These are phyloP conservation scores for Cytospora piceicola DNA, from an alignment of 2,329 filamentous ascomycete species.

Conservation along the genomic window DNA sequence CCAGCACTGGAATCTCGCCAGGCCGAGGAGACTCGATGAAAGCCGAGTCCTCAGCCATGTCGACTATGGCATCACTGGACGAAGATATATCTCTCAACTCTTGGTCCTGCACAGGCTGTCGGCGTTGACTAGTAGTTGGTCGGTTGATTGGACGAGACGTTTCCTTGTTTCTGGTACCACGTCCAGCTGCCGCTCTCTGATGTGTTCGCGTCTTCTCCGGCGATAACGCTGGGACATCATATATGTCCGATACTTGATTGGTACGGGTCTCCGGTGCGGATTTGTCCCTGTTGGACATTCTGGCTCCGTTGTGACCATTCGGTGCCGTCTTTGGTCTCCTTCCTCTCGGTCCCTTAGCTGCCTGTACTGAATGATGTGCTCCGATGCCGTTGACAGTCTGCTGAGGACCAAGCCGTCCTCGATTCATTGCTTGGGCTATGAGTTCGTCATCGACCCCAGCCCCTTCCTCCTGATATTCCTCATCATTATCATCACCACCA, in stretches of 20 bases:
- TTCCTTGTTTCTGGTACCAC: background rate
- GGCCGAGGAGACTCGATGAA: constrained; percentile 24
- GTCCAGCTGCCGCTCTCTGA: background rate
- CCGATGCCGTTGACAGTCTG: constrained; percentile 18
- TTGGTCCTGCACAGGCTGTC: background rate
- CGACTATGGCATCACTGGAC: background rate
- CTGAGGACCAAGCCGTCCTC: constrained; percentile 8
- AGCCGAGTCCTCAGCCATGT: constrained; percentile 9
- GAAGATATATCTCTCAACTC: background rate
- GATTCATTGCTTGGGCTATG: constrained; percentile 19
- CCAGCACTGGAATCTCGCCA: background rate
- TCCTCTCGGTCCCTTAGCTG: background rate
- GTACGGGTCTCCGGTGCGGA: background rate
- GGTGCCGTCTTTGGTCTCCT: background rate
- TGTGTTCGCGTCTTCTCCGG: background rate
- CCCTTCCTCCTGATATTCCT: background rate
- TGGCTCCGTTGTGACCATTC: background rate
- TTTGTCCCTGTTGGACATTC: background rate
- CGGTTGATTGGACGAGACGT: background rate
- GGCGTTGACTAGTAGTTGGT: background rate
- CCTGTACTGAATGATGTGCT: background rate
- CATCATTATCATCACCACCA: background rate
- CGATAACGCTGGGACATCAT: background rate
- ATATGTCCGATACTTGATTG: background rate
- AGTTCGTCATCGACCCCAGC: constrained; percentile 7